phyloP scores from a whole-genome alignment of 2,329 filamentous ascomycete species.

The Onygenales sp. region DNA sequence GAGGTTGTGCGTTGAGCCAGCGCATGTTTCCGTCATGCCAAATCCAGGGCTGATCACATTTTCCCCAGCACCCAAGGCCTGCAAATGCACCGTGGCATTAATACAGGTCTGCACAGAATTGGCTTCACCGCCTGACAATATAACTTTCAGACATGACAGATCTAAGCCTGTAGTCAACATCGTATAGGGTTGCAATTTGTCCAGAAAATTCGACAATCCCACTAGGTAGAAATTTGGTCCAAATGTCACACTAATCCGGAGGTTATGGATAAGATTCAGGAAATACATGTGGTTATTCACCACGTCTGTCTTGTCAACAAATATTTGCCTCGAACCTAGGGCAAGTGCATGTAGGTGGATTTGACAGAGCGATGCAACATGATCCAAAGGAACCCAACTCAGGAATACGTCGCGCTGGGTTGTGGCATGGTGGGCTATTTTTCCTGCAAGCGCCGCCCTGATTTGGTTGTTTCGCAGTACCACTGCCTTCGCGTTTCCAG shows the following conservation, averaged over 20 bases:
- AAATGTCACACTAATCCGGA: slow-evolving; percentile 23
- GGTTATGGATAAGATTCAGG: slow-evolving; percentile 28
- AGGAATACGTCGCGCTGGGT: slow-evolving; percentile 27
- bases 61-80: slow-evolving; percentile 21
- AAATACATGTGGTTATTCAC: slow-evolving; percentile 30
- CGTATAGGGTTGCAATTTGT: background rate
- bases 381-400: slow-evolving; percentile 45
- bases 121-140: slow-evolving; percentile 37
- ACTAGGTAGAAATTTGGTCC: slow-evolving; percentile 25
- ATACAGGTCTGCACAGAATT: slow-evolving; percentile 33
- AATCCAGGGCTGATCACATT: slow-evolving; percentile 35
- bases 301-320: slow-evolving; percentile 35
- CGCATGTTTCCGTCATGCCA: slow-evolving; percentile 47
- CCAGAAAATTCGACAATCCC: background rate
- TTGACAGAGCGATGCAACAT: slow-evolving; percentile 44
- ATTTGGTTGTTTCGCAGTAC: slow-evolving; percentile 36
- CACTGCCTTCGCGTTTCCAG: slow-evolving; percentile 44
- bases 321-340: slow-evolving; percentile 35
- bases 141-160: slow-evolving; percentile 18
- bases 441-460: slow-evolving; percentile 32
- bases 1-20: slow-evolving; percentile 37
- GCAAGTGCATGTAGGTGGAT: slow-evolving; percentile 42
- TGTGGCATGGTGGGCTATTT: slow-evolving; percentile 21
- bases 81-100: slow-evolving; percentile 21
- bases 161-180: slow-evolving; percentile 12